phyloP scores from a whole-genome alignment of 2,329 filamentous ascomycete genomes.

The Fusarium nanum region DNA sequence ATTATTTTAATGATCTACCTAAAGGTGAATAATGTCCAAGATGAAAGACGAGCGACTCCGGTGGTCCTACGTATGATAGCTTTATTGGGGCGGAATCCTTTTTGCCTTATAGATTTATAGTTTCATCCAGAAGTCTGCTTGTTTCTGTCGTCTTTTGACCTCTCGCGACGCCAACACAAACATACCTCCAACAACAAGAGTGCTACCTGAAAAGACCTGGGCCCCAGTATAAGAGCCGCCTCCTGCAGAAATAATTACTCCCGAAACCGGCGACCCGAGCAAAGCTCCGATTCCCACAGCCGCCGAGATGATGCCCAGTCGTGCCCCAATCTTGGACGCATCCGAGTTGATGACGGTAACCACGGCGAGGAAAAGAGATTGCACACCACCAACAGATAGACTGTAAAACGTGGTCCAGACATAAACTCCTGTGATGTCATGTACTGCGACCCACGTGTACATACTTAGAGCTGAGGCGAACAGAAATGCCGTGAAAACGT shows the following conservation, averaged over 20 bases:
- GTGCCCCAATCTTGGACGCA: background rate
- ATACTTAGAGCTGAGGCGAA: background rate
- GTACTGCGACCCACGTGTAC: background rate
- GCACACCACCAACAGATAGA: background rate
- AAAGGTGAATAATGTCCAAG: background rate
- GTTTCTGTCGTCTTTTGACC: background rate
- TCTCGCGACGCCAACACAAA: background rate
- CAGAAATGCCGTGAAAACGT: background rate
- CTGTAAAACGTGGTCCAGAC: background rate
- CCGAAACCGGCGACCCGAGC: background rate
- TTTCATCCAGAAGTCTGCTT: background rate
- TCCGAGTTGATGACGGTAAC: background rate
- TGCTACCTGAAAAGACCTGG: background rate
- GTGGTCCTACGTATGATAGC: background rate
- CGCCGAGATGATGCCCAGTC: conserved; percentile 5
- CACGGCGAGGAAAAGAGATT: background rate
- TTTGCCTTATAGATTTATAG: background rate
- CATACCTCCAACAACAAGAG: background rate
- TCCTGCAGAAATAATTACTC: background rate
- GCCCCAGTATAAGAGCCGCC: background rate
- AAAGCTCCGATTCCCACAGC: background rate
- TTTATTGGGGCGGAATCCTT: background rate
- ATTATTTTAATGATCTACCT: no score
- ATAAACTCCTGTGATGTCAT: background rate
- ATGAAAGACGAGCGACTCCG: background rate